These are phyloP conservation scores for Pichia sp. DNA, from an alignment of 1,139 yeast species.

Conservation along the genomic window DNA sequence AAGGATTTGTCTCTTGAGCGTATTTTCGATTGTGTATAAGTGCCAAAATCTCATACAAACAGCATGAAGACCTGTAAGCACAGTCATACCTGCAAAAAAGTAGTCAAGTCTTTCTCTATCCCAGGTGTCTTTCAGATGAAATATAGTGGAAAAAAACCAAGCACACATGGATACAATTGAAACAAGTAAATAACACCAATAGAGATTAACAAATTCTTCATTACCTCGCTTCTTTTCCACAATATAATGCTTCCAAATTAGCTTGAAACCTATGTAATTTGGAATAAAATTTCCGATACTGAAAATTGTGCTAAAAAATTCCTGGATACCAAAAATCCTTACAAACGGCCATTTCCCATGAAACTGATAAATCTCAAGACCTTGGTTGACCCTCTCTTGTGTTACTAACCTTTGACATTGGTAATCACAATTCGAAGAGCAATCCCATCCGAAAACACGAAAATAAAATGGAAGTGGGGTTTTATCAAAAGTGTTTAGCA, in stretches of 20 bases:
- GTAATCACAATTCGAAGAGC: slow-evolving; percentile 81
- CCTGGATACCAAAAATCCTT: slow-evolving; percentile 73
- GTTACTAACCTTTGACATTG: slow-evolving; percentile 80
- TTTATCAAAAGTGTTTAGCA: slow-evolving; percentile 31
- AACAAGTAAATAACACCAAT: slow-evolving; percentile 38
- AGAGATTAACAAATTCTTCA: slow-evolving; percentile 28
- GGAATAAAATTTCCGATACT: slow-evolving; percentile 75
- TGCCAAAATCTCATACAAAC: slow-evolving; percentile 52
- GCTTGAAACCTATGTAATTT: slow-evolving; percentile 52
- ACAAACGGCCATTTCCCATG: slow-evolving; percentile 97
- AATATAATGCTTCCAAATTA: slow-evolving; percentile 27
- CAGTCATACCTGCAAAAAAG: slow-evolving; percentile 87
- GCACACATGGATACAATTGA: slow-evolving; percentile 70
- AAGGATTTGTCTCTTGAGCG: slow-evolving; percentile 30
- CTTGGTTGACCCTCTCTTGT: slow-evolving; percentile 36
- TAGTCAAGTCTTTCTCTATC: slow-evolving; percentile 83
- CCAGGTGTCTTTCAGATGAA: slow-evolving; percentile 77
- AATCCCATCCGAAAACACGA: slow-evolving; percentile 62
- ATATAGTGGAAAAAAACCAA: slow-evolving; percentile 79
- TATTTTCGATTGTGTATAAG: slow-evolving; percentile 38
- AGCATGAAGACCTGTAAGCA: slow-evolving; percentile 68
- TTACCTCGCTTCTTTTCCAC: slow-evolving; percentile 21
- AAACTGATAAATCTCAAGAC: slow-evolving; percentile 63
- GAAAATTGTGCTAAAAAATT: slow-evolving; percentile 72
- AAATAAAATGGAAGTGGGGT: slow-evolving; percentile 38